phyloP scores from a whole-genome alignment of 2,329 filamentous ascomycete species.

The Hawksworthiomyces lignivorus region DNA sequence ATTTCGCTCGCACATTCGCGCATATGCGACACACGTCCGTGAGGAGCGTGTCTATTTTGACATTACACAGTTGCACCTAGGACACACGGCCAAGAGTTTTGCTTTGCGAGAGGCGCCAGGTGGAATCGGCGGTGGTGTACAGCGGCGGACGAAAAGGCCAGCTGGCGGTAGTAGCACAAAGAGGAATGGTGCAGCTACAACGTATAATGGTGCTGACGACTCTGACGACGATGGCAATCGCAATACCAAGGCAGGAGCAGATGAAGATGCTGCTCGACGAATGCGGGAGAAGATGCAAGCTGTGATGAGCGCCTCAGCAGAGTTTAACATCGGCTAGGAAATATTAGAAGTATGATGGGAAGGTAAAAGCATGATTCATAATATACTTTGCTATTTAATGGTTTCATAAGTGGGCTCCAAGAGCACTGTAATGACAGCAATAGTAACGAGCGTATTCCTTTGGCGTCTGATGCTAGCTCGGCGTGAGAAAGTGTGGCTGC shows the following conservation, averaged over 20 bases:
- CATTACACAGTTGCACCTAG: constrained; percentile 82
- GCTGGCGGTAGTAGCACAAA: constrained; percentile 21
- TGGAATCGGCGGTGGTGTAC: constrained; percentile 49
- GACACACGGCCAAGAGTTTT: constrained; percentile 90
- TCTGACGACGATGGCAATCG: constrained; percentile 33
- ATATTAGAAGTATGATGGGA: too few species aligned
- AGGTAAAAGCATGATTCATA: too few species aligned
- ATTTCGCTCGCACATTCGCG: constrained; percentile 86
- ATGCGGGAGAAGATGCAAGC: constrained; percentile 28
- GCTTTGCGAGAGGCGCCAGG: constrained; percentile 81
- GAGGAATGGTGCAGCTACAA: constrained; percentile 9
- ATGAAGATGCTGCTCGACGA: constrained; percentile 53
- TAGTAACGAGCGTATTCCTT: too few species aligned
- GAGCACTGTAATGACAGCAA: too few species aligned
- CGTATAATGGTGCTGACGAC: constrained; percentile 13
- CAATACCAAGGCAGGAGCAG: constrained; percentile 27
- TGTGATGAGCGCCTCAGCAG: constrained; percentile 16
- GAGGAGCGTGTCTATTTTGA: constrained; percentile 83
- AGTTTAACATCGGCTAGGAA: constrained; percentile 19
- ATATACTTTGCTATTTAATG: too few species aligned
- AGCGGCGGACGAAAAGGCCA: constrained; percentile 32
- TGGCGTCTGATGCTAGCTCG: too few species aligned
- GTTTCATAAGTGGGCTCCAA: too few species aligned
- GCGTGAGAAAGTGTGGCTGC: too few species aligned
- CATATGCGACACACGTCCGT: constrained; percentile 88